Conservation (phyloP, 2,329 filamentous ascomycete species). For the Verticillium nubilum region DNA sequence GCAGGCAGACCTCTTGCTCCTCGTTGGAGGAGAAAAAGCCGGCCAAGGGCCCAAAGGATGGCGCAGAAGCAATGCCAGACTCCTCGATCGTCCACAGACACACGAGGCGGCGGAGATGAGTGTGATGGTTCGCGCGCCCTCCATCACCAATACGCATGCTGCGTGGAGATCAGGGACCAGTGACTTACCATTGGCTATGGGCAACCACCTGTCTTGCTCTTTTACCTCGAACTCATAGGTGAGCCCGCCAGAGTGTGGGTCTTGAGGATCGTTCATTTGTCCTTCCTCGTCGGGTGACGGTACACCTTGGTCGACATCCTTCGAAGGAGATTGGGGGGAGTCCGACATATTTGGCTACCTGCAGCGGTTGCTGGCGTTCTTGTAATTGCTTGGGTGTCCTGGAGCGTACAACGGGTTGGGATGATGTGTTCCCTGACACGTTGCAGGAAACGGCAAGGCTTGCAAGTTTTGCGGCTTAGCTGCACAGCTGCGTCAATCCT, state of each 20-base stretch:
- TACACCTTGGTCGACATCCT: conserved; percentile 90
- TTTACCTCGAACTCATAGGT: conserved; percentile 97
- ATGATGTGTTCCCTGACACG: conserved; percentile 60
- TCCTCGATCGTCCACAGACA: background rate
- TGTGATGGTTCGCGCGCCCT: background rate
- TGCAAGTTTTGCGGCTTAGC: conserved; percentile 46
- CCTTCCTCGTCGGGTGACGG: conserved; percentile 91
- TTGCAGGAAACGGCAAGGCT: conserved; percentile 50
- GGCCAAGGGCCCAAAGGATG: conserved; percentile 4
- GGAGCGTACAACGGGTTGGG: conserved; percentile 45
- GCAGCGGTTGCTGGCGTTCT: conserved; percentile 59
- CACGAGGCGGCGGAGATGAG: background rate
- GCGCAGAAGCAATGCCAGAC: conserved; percentile 5
- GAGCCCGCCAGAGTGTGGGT: conserved; percentile 70
- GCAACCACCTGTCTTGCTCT: conserved; percentile 98
- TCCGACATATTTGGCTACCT: conserved; percentile 88
- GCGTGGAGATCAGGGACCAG: conserved; percentile 39
- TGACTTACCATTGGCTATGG: conserved; percentile 99
- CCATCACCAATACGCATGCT: conserved; percentile 28
- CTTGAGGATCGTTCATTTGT: conserved; percentile 84
- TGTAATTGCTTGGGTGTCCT: conserved; percentile 51
- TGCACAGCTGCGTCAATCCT: conserved; percentile 14
- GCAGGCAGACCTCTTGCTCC: background rate
- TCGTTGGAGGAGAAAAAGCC: conserved; percentile 3
- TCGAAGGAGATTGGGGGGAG: conserved; percentile 78